Percentiles rank a stretch among this genome's conserved stretches.
Evolutionary conservation across 345 rosid species (phyloP).

Genomic region (Rhizophora mangle): DNA sequence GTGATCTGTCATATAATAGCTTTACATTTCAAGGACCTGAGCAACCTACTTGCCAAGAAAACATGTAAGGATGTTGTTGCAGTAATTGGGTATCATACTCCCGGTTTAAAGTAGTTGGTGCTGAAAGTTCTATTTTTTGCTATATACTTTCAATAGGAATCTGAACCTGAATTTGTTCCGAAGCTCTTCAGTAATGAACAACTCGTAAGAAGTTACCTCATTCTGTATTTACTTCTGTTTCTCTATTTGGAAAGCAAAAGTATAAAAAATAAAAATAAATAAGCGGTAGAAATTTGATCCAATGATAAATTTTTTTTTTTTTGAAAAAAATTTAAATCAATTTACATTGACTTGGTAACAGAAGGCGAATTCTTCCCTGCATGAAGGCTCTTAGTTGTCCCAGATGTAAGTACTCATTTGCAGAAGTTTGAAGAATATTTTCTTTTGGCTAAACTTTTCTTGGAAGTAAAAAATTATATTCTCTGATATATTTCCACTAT

Average conservation of each 20-base stretch:
- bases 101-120: not conserved
- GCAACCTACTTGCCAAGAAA: slow-evolving; percentile 31
- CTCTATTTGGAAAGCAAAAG: not conserved
- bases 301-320: no score
- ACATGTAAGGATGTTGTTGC: slow-evolving; percentile 33
- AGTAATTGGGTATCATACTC: not conserved
- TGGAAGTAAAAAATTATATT: no score
- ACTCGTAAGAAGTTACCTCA: slow-evolving; percentile 40
- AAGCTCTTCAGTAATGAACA: slow-evolving; percentile 40
- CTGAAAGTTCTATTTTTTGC: slow-evolving; percentile 13
- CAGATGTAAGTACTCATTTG: slow-evolving; percentile 28
- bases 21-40: slow-evolving; percentile 34
- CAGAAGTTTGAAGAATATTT: not conserved
- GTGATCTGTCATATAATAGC: slow-evolving; percentile 55
- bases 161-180: slow-evolving; percentile 59
- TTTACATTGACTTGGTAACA: slow-evolving; percentile 9
- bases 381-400: slow-evolving; percentile 46
- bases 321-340: not conserved
- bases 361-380: slow-evolving; percentile 53
- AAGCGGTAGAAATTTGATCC: not conserved
- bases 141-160: slow-evolving; percentile 34
- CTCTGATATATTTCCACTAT: no score
- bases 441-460: no score
- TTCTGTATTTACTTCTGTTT: not conserved
- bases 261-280: not conserved